Evolutionary conservation across 805 yeast genomes (phyloP).

Genomic region (Candida chilensis): DNA sequence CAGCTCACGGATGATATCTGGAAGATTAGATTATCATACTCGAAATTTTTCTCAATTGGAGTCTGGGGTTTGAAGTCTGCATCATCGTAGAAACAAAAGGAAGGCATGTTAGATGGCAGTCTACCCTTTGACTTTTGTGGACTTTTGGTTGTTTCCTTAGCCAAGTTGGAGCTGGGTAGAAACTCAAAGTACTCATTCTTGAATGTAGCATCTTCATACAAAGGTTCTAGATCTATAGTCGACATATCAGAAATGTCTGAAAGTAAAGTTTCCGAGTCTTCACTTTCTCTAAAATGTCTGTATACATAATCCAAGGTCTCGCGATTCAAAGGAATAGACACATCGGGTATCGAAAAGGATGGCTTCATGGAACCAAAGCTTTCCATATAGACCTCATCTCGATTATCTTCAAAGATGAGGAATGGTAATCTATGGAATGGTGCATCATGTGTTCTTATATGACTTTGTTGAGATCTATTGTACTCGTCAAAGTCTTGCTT

Average conservation of each 20-base stretch:
- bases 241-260: too few relatives aligned
- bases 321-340: conserved; percentile 48
- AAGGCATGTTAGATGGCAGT: neutral
- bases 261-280: too few relatives aligned
- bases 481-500: conserved; percentile 37
- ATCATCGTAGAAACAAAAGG: conserved; percentile 5
- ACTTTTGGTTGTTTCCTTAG: neutral
- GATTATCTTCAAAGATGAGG: conserved; percentile 42
- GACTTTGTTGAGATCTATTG: conserved; percentile 49
- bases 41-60: conserved; percentile 15
- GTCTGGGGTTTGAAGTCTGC: conserved; percentile 8
- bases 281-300: too few relatives aligned
- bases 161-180: neutral
- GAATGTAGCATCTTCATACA: neutral
- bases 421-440: conserved; percentile 79
- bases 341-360: conserved; percentile 54
- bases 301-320: conserved; percentile 35
- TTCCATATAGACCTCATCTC: conserved; percentile 37
- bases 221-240: neutral
- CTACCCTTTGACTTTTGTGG: neutral
- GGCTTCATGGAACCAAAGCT: conserved; percentile 46
- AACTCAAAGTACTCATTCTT: neutral
- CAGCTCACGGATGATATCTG: too few relatives aligned
- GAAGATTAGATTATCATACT: conserved; percentile 47
- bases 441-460: conserved; percentile 64